phyloP scores from a whole-genome alignment of 1,284 basidiomycete genomes.

The Exobasidium cylindrosporum region DNA sequence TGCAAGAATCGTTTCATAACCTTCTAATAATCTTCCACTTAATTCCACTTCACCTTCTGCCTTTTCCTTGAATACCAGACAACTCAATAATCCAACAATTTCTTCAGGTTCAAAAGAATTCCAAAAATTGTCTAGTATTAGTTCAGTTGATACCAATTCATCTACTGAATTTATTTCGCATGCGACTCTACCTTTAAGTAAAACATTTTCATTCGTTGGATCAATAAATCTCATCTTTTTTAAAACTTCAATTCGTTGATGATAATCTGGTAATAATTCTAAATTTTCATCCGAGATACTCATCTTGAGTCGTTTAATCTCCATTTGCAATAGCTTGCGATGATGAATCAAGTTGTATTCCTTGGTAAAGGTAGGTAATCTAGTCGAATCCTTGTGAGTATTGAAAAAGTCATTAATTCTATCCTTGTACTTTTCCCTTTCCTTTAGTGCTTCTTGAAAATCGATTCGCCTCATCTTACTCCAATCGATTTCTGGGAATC shows the following conservation, averaged over 20 bases:
- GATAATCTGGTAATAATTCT: slow-evolving; percentile 93
- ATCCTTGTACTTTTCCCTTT: slow-evolving; percentile 60
- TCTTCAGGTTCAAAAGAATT: slow-evolving; percentile 88
- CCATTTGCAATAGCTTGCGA: slow-evolving; percentile 69
- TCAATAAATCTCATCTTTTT: slow-evolving; percentile 66
- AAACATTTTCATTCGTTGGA: slow-evolving; percentile 75
- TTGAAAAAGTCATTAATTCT: slow-evolving; percentile 4
- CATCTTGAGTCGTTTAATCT: slow-evolving; percentile 62
- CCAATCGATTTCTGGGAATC: slow-evolving; percentile 66
- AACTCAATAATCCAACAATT: slow-evolving; percentile 91
- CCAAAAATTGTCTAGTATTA: slow-evolving; percentile 92
- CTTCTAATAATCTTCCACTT: slow-evolving; percentile 55
- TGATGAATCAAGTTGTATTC: slow-evolving; percentile 75
- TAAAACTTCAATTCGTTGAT: slow-evolving; percentile 85
- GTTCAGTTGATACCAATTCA: slow-evolving; percentile 80
- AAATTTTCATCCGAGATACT: slow-evolving; percentile 89
- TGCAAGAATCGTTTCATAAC: slow-evolving; percentile 71
- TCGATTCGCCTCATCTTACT: slow-evolving; percentile 76
- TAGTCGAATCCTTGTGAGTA: slow-evolving; percentile 10
- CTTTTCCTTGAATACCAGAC: slow-evolving; percentile 97
- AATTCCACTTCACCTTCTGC: slow-evolving; percentile 59
- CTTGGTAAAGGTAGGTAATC: background rate
- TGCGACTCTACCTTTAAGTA: slow-evolving; percentile 93
- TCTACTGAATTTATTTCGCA: slow-evolving; percentile 99
- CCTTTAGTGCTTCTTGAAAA: slow-evolving; percentile 78